These are phyloP conservation scores for Ceratocystiopsis minuta DNA, from an alignment of 2,329 filamentous ascomycete species.

Conservation along the genomic window DNA sequence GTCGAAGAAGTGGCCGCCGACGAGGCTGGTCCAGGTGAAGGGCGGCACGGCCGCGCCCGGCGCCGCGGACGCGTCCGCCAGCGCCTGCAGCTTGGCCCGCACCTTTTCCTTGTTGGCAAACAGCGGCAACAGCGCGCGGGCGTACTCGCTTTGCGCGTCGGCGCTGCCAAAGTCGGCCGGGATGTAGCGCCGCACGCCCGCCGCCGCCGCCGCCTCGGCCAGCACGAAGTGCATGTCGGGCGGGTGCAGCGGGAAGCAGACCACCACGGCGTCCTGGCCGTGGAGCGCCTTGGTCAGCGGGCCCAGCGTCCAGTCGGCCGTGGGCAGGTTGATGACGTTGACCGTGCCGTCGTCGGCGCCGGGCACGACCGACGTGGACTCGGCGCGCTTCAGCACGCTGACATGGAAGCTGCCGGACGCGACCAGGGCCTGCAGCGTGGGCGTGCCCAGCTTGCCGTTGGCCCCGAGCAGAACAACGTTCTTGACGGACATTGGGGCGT, in stretches of 20 bases:
- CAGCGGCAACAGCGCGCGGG: conserved; percentile 6
- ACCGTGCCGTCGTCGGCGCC: conserved; percentile 6
- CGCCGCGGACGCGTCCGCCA: conserved; percentile 3
- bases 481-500: too few relatives aligned
- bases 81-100: conserved; percentile 19
- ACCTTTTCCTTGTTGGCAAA: conserved; percentile 19
- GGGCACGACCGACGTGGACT: conserved; percentile 12
- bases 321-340: conserved; percentile 1
- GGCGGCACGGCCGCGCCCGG: conserved; percentile 1
- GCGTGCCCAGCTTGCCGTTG: conserved; percentile 19
- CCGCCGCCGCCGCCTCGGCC: conserved; percentile 10
- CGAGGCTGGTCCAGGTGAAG: conserved; percentile 15
- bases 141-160: conserved; percentile 9
- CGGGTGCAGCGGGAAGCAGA: conserved; percentile 25
- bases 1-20: conserved; percentile 16
- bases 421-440: conserved; percentile 17
- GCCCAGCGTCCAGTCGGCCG: too few relatives aligned
- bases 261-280: conserved; percentile 33
- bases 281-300: conserved; percentile 22
- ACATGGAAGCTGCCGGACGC: conserved; percentile 14
- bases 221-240: conserved; percentile 14
- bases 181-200: conserved; percentile 12
- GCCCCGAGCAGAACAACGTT: conserved; percentile 14
- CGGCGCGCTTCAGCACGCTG: conserved; percentile 17
- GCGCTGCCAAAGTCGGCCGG: conserved; percentile 13